phyloP scores from a whole-genome alignment of 768 basidiomycete species.

The Coprinopsis strossmayeri region DNA sequence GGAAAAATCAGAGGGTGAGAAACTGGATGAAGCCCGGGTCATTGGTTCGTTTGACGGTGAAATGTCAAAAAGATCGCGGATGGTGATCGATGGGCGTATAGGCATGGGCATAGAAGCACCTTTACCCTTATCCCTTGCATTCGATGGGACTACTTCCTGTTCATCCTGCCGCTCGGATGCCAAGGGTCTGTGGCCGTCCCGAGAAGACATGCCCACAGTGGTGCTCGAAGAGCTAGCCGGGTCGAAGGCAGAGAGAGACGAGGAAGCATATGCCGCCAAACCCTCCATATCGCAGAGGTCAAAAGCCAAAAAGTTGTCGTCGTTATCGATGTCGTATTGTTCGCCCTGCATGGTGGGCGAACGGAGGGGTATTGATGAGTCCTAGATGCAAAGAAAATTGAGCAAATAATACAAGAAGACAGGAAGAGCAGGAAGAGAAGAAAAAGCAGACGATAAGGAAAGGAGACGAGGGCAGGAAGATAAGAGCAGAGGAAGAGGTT shows the following conservation, averaged over 20 bases:
- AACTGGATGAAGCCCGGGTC: constrained; percentile 13
- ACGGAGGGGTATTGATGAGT: no score
- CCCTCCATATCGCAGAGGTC: constrained; percentile 14
- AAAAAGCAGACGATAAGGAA: constrained; percentile 4
- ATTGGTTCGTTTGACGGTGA: constrained; percentile 13
- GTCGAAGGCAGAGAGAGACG: neutral
- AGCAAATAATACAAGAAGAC: neutral
- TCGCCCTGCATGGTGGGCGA: constrained; percentile 24
- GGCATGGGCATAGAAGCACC: constrained; percentile 45
- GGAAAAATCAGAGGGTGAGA: constrained; percentile 20
- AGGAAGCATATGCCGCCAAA: neutral
- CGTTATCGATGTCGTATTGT: constrained; percentile 45
- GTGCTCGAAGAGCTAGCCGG: constrained; percentile 10
- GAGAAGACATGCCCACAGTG: constrained; percentile 21
- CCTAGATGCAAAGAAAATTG: constrained; percentile 14
- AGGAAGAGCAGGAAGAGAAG: constrained; percentile 10
- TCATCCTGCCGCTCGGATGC: constrained; percentile 23
- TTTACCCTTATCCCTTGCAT: constrained; percentile 43
- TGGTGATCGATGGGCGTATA: constrained; percentile 30
- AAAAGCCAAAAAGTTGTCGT: constrained; percentile 34
- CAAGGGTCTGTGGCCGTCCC: constrained; percentile 17
- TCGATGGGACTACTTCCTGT: constrained; percentile 1
- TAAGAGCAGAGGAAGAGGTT: neutral
- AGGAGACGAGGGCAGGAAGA: constrained; percentile 4
- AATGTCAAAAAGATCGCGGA: constrained; percentile 36